Base-by-base conservation (phyloP, 352 stramenopile species). In the Phytopythium litorale region DNA sequence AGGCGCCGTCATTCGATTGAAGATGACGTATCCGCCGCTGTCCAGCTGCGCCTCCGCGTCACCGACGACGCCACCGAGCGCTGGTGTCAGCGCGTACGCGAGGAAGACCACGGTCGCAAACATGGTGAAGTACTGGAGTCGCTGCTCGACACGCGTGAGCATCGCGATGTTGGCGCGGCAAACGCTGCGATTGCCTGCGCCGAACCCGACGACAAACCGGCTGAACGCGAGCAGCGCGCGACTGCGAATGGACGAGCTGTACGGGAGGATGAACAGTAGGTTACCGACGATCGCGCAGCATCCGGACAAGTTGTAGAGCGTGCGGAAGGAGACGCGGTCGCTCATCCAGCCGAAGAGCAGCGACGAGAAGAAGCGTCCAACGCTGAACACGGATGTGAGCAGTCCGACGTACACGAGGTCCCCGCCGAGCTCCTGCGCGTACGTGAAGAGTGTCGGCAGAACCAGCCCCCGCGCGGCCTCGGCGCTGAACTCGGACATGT, bases 41-140 rank as follows among this genome's bases (percentile, higher is more conserved):
- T 54, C 63, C 19, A 89, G 30, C 6, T 71, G 7, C 1, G 81
- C 50, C 25, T 89, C 66, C 5, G 78, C 68, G 32, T 78, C 56
- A 12, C 69, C 75, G 42, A 89, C 70, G 48, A 89, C 37, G 38
- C 72, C 79, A 4, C 70, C 81, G 18, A 92, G 61, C 9, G 79
- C 83, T 42, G 83, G 83, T 1, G 77, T 90, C 52, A 92, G 43
- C 28, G 83, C 83, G 53, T 91, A 92, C n/a, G 68, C 80, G 3
- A 91, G 65, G 56, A 88, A 92, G 2, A 89, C 83, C 4, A 89
- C 76, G 1, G 75, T 78, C 21, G 79, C 81, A n/a, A 92, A 78
- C 2, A 89, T 43, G 1, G 79, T 91, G 42, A 91, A 79, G 60
- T 77, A 92, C 66, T 80, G 65, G 21, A 88, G 58, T 8, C 83